These are phyloP conservation scores for Phaeotremella skinneri DNA, from an alignment of 768 basidiomycete genomes.

Conservation along the genomic window DNA sequence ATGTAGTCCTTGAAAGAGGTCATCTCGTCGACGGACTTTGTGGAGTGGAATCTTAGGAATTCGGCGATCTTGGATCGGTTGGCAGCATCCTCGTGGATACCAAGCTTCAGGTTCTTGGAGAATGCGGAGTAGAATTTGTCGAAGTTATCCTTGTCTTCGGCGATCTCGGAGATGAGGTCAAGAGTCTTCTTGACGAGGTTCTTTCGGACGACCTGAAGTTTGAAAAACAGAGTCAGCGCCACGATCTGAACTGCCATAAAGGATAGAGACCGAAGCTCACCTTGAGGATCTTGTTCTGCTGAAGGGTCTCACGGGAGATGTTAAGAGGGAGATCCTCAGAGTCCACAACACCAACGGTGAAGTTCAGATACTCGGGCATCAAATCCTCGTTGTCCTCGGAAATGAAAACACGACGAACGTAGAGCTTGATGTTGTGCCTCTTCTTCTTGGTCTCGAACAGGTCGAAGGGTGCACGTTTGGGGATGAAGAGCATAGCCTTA, in stretches of 20 bases:
- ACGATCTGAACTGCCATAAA: not conserved
- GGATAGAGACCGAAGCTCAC: conserved; percentile 60
- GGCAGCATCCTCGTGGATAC: conserved; percentile 98
- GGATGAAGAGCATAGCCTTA: conserved; percentile 97
- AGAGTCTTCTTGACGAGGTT: conserved; percentile 98
- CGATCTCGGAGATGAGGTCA: conserved; percentile 91
- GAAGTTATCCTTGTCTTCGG: conserved; percentile 95
- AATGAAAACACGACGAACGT: conserved; percentile 99
- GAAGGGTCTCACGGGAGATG: conserved; percentile 99
- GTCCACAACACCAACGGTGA: conserved; percentile 99
- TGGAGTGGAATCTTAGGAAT: conserved; percentile 97
- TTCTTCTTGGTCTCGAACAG: conserved; percentile 99
- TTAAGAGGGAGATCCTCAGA: conserved; percentile 99
- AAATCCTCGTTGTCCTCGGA: conserved; percentile 99
- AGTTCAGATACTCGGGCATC: conserved; percentile 95
- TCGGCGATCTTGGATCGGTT: conserved; percentile 99
- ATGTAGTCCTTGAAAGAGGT: conserved; percentile 98
- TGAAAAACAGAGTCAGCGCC: not conserved
- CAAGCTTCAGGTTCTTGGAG: conserved; percentile 98
- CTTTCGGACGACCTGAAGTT: conserved; percentile 62
- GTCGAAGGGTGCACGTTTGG: conserved; percentile 98
- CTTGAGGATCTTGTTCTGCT: conserved; percentile 99
- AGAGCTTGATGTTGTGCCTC: conserved; percentile 99
- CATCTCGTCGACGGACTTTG: conserved; percentile 85
- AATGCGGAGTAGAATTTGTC: conserved; percentile 88